Base-by-base conservation (phyloP, 1,284 basidiomycete species). In the Rhodotorula sp. region DNA sequence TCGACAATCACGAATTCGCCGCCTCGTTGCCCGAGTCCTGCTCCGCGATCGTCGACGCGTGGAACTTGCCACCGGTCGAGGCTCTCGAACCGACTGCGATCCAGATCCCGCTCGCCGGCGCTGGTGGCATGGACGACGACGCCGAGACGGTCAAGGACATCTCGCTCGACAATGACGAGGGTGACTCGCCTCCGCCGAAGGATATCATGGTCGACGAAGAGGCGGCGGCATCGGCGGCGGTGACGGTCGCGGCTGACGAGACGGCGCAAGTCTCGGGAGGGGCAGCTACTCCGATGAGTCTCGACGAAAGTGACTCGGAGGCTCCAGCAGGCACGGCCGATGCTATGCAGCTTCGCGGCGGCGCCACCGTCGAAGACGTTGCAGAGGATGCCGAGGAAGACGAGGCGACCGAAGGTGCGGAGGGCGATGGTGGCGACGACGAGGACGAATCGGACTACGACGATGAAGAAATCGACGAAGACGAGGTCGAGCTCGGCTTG, bases 401-500 rank as follows among this genome's bases (percentile, higher is more conserved):
- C 21, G 60, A 60, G 31, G 48, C 6, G 0, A 47, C n/a, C 18
- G 62, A 62, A 21, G 48, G 26, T 5, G 59, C 54, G 2, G 66
- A 60, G n/a, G 68, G 48, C 4, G 71, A 67, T 18, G 38, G 38
- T 12, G 2, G 38, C 38, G 64, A 65, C 12, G 73, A 66, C 1
- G 59, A 74, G 23, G 67, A 68, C 3, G 67, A 62, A 5, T 56
- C 62, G 6, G 66, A 75, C 2, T 62, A 67, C 31, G 64, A 67
- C 49, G 70, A 69, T 4, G 68, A 70, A 15, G 66, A 67, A 26
- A 62, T 63, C n/a, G 69, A 74, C 49, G 72, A 76, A 56, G 72
- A 71, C 57, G 74, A 76, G 59, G 74, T 76, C 62, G 74, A 76
- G 55, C 60, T 76, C 10, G 74, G 74, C 2, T 31, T 69, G 3